Evolutionary conservation across 345 rosid species (phyloP), one percentile per base, ranked within the genome.

Genomic region (Sonneratia alba): DNA sequence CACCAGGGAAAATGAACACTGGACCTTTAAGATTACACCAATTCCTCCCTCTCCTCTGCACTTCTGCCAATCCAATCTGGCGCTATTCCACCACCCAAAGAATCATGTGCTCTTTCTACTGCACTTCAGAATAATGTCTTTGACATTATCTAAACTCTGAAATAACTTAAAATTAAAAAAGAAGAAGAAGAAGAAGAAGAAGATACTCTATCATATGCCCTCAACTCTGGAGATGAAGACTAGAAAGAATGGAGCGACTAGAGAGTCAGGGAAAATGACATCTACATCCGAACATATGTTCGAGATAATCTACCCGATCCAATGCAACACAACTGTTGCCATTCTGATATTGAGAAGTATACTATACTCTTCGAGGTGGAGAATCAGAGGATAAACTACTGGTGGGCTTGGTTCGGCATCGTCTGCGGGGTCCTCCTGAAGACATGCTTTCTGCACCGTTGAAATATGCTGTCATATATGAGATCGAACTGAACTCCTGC

Each of bases 401-500:
- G 70, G 12, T 68, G 55, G 8, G 70, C 18, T 79, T 81, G 82
- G 71, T 87, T 82, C 0, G 92, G 93, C 72, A 95, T 51, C 14
- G 82, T 83, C 77, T 82, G 96, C 7, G 75, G 88, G 40, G 68
- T 82, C 75, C 79, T 85, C 74, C 93, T 86, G 73, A 86, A 85
- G 0, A 83, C 91, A 75, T 95, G 96, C 71, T 95, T 92, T 81
- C 97, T 84, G 80, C 99, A 95, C 8, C 96, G 86, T 75, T 92
- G 86, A 51, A 95, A 95, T 73, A 95, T 95, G 83, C 88, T 87
- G 72, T 92, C 99, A n/a, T 95, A 95, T 55, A 95, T 85, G 48
- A 90, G 73, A 80, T 95, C 99, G 21, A 92, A 95, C 71, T 89
- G 90, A 59, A 90, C 86, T 45, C 98, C 98, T 19, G 99, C 97